Conservation (phyloP, 202 grass and related monocot genomes). For the Sporobolus alterniflorus region DNA sequence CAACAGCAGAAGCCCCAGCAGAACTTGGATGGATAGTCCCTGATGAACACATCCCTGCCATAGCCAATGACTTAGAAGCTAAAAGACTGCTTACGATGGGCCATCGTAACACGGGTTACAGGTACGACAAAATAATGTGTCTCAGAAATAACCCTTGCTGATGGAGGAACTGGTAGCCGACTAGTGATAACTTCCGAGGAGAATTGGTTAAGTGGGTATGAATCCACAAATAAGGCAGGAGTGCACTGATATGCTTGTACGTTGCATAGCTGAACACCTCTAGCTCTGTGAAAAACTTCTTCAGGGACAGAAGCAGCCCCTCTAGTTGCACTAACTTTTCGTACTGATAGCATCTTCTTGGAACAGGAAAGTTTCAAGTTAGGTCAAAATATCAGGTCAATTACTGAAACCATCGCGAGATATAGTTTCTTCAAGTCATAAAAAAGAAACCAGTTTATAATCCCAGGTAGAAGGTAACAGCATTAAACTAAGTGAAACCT, state of each 20-base stretch:
- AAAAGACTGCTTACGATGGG: constrained; percentile 55
- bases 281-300: constrained; percentile 81
- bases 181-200: constrained; percentile 78
- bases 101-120: constrained; percentile 80
- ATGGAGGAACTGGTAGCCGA: constrained; percentile 57
- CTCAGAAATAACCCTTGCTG: constrained; percentile 76
- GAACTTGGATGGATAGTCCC: constrained; percentile 75
- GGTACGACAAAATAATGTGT: constrained; percentile 79
- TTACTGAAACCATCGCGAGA: not conserved
- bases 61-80: constrained; percentile 80
- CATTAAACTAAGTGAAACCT: not conserved
- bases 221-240: constrained; percentile 89
- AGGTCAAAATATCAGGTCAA: not conserved
- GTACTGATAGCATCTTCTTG: constrained; percentile 67
- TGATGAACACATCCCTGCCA: constrained; percentile 75
- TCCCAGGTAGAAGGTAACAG: not conserved
- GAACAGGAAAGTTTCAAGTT: constrained; percentile 18
- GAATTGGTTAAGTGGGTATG: constrained; percentile 86
- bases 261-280: constrained; percentile 84
- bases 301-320: constrained; percentile 82
- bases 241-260: constrained; percentile 88
- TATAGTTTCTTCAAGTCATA: not conserved
- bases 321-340: constrained; percentile 75
- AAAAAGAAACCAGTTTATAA: not conserved
- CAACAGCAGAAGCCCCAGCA: constrained; percentile 92